A percentile compares a stretch with the other conserved stretches of the same genome.
Conservation (phyloP, 2,329 filamentous ascomycete genomes). For the Stagonosporopsis chrysanthemi region DNA sequence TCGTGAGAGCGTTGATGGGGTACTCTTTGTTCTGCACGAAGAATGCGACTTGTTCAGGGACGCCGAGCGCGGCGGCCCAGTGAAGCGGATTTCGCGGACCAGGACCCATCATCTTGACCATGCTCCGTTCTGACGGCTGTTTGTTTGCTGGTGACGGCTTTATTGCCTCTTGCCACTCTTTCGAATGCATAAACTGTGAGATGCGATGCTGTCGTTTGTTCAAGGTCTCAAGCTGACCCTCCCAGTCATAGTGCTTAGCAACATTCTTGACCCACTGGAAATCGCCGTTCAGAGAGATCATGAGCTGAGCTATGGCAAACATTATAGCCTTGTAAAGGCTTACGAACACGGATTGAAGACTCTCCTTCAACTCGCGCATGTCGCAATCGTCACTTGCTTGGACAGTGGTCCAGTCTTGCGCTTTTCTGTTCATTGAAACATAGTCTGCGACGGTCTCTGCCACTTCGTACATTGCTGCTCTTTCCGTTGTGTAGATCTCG, state of each 20-base stretch:
- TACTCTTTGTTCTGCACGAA: conserved; percentile 27
- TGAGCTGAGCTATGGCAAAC: conserved; percentile 25
- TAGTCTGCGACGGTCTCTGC: conserved; percentile 21
- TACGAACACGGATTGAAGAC: conserved; percentile 22
- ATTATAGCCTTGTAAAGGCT: conserved; percentile 24
- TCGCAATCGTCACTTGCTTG: conserved; percentile 17
- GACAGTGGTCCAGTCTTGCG: conserved; percentile 17
- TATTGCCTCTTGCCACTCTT: conserved; percentile 8
- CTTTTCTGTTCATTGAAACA: conserved; percentile 22
- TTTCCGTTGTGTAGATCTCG: conserved; percentile 24
- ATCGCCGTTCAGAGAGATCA: conserved; percentile 19
- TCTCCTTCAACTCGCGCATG: conserved; percentile 24
- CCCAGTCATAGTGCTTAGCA: conserved; percentile 28
- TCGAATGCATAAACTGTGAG: conserved; percentile 10
- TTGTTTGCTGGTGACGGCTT: not conserved
- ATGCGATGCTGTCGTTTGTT: conserved; percentile 14
- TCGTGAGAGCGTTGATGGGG: conserved; percentile 30
- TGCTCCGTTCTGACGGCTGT: not conserved
- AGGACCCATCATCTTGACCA: conserved; percentile 19
- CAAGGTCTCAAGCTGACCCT: conserved; percentile 23
- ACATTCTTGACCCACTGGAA: conserved; percentile 25
- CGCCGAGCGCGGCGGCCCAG: conserved; percentile 26
- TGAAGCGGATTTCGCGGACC: conserved; percentile 28
- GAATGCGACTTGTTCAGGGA: conserved; percentile 19
- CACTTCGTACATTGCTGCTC: conserved; percentile 24